Evolutionary conservation across 208 protist genomes (phyloP).

Genomic region (Blechomonas ayalai): DNA sequence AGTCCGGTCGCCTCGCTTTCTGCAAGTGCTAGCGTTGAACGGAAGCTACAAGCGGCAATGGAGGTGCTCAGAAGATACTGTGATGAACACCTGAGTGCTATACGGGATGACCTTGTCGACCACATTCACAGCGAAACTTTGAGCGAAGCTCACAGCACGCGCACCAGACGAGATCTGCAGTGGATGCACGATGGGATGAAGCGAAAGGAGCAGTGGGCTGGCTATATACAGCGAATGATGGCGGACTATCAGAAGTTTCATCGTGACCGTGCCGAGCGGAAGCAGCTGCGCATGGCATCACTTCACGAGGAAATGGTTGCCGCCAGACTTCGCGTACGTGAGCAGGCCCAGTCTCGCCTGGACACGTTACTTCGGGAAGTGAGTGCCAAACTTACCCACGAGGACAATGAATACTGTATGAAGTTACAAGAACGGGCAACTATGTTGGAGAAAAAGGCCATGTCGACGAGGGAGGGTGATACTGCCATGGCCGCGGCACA

Average conservation of each 20-base stretch:
- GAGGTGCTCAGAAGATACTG: conserved; percentile 30
- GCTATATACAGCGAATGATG: conserved; percentile 33
- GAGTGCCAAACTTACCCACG: conserved; percentile 11
- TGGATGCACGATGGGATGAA: conserved; percentile 34
- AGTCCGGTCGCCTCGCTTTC: neutral
- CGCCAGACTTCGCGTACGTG: conserved; percentile 10
- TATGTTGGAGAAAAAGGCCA: conserved; percentile 17
- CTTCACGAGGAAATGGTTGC: conserved; percentile 22
- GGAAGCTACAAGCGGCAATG: conserved; percentile 12
- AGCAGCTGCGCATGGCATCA: conserved; percentile 17
- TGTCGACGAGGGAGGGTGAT: conserved; percentile 28
- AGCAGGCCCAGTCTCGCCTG: conserved; percentile 12
- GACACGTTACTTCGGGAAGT: conserved; percentile 18
- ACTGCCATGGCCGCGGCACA: conserved; percentile 17
- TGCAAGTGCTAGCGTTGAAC: neutral
- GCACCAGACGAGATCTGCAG: conserved; percentile 16
- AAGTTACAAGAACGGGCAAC: conserved; percentile 10
- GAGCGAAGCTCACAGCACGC: conserved; percentile 29
- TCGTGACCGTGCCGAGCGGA: conserved; percentile 22
- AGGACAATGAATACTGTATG: conserved; percentile 6
- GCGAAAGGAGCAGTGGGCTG: conserved; percentile 26
- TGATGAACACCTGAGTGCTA: conserved; percentile 17
- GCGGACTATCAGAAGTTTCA: conserved; percentile 33
- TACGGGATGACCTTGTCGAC: conserved; percentile 38
- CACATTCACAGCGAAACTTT: conserved; percentile 43